Base-by-base conservation (phyloP, 108 stramenopile species). In the Poteriospumella lacustris region DNA sequence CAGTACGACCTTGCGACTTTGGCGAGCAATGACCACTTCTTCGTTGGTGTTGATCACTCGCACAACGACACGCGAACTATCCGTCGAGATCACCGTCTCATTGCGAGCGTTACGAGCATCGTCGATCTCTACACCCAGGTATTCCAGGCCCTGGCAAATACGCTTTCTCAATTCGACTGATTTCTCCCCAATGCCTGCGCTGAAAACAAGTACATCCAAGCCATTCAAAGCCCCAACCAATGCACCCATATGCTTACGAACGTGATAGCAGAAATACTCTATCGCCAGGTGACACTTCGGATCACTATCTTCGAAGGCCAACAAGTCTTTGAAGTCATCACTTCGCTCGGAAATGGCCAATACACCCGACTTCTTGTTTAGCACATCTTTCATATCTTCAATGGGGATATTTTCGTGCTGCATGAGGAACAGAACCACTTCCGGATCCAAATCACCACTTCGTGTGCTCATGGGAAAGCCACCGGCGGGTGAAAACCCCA, bases 401-500 rank as follows among this genome's bases (percentile, higher is more conserved):
- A 79, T 78, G 1, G 70, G 42, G 67, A 84, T 77, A 42, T 78
- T 72, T 59, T 77, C 19, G 31, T 73, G 29, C 2, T 43, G n/a
- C 34, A 36, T 72, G 33, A 82, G 78, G 47, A 44, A 83, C 38
- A 58, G 26, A n/a, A 81, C 76, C 44, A 89, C 42, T 0, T 77
- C 70, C 28, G 86, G 82, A 80, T 89, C 88, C 24, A 87, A 60
- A 29, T 77, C 77, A 0, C 88, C 88, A 76, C 78, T 77, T 43
- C 88, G 82, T 29, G 88, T 89, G 0, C 81, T 83, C 88, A 89
- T 89, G 64, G 87, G 82, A 24, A 89, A 58, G 2, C 86, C 86
- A 41, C 69, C 76, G 24, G 83, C 67, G 0, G 88, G 86, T 28
- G 86, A 83, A 43, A 89, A 76, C 38, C 86, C 88, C 88, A 89